phyloP scores from a whole-genome alignment of 768 basidiomycete genomes.

The Lactarius akahatsu region DNA sequence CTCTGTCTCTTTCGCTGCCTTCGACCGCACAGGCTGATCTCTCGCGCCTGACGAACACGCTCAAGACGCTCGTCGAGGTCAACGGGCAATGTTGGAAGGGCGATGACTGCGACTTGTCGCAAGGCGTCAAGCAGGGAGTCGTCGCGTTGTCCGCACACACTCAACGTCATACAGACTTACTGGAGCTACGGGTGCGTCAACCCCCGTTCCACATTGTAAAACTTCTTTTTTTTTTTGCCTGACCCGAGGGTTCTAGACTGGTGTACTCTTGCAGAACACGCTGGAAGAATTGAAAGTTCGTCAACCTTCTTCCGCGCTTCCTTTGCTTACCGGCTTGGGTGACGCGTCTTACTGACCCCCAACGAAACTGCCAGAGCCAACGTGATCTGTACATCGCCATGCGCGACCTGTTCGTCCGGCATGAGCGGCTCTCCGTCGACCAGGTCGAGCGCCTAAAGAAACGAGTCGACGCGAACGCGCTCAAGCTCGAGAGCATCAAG shows the following conservation, averaged over 20 bases:
- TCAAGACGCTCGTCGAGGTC: conserved; percentile 74
- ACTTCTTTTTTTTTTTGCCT: conserved; percentile 3
- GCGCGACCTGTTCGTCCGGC: conserved; percentile 81
- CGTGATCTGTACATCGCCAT: conserved; percentile 86
- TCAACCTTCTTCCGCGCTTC: conserved; percentile 4
- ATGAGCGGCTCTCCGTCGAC: conserved; percentile 87
- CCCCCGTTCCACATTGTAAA: not conserved
- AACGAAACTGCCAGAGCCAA: conserved; percentile 50
- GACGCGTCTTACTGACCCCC: not conserved
- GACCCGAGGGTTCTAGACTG: conserved; percentile 47
- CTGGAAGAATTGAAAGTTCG: conserved; percentile 75
- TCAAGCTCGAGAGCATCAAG: conserved; percentile 75
- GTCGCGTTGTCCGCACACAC: conserved; percentile 64
- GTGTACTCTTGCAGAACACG: conserved; percentile 60
- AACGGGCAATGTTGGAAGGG: conserved; percentile 83
- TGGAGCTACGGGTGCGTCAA: conserved; percentile 65
- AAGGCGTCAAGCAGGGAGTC: conserved; percentile 73
- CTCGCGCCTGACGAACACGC: conserved; percentile 76
- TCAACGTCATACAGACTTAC: conserved; percentile 67
- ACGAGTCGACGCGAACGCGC: conserved; percentile 71
- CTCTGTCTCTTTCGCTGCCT: conserved; percentile 11
- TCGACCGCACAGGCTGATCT: conserved; percentile 67
- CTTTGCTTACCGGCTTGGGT: not conserved
- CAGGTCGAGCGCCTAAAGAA: conserved; percentile 86
- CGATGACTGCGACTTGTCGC: conserved; percentile 76